Conservation (phyloP, 2,329 filamentous ascomycete genomes). For the Cryphonectria radicalis region DNA sequence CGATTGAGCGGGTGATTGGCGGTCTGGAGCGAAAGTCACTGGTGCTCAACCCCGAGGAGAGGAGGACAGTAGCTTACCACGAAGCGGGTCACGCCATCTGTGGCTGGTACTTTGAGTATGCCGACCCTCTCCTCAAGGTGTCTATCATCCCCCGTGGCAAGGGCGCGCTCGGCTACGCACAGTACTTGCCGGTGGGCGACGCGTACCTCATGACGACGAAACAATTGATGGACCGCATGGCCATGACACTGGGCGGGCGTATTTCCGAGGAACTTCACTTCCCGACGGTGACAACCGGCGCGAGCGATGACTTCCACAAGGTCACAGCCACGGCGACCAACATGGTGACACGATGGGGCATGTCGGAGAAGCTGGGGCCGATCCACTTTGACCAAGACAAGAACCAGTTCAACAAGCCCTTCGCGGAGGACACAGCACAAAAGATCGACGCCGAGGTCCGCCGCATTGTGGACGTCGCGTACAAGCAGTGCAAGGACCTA, state of each 20-base stretch:
- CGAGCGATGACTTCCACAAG: constrained; percentile 97
- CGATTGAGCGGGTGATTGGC: constrained; percentile 95
- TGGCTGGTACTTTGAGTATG: constrained; percentile 95
- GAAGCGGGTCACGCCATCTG: constrained; percentile 98
- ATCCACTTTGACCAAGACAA: constrained; percentile 87
- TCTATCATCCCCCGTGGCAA: constrained; percentile 97
- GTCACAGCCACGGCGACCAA: constrained; percentile 93
- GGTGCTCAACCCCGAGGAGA: constrained; percentile 90
- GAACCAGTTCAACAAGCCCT: constrained; percentile 88
- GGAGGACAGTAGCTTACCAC: constrained; percentile 61
- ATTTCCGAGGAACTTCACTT: constrained; percentile 97
- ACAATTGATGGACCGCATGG: constrained; percentile 99
- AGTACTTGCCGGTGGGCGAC: constrained; percentile 91
- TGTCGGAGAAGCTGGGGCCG: constrained; percentile 92
- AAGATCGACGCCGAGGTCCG: constrained; percentile 91
- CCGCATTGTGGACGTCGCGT: constrained; percentile 88
- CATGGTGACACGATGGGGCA: constrained; percentile 99
- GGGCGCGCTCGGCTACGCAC: constrained; percentile 91
- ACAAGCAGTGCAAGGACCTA: constrained; percentile 85
- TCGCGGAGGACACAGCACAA: constrained; percentile 91
- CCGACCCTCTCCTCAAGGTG: constrained; percentile 97
- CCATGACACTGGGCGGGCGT: constrained; percentile 95
- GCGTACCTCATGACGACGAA: constrained; percentile 94
- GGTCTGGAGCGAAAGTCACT: constrained; percentile 97
- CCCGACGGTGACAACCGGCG: constrained; percentile 91